Conservation (phyloP, 768 basidiomycete genomes). For the Cystofilobasidium bisporidii region DNA sequence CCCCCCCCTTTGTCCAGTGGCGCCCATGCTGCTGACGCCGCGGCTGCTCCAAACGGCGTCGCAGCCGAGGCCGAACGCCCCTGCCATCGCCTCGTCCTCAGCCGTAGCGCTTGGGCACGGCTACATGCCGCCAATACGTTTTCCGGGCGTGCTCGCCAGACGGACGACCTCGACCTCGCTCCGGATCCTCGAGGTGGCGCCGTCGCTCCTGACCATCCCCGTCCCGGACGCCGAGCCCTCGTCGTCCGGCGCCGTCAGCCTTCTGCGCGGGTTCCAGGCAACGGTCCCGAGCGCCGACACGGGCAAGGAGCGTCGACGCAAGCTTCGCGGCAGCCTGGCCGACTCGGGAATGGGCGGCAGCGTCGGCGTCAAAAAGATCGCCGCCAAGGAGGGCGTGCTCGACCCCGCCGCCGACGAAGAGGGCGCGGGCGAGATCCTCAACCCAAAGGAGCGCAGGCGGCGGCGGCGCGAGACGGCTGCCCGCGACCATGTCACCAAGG, state of each 20-base stretch:
- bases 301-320: constrained; percentile 62
- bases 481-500: constrained; percentile 51
- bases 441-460: constrained; percentile 49
- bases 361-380: constrained; percentile 68
- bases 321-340: constrained; percentile 50
- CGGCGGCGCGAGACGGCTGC: constrained; percentile 35
- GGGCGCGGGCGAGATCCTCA: constrained; percentile 45
- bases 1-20: constrained; percentile 47
- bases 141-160: constrained; percentile 33
- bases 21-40: constrained; percentile 83
- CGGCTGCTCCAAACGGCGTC: constrained; percentile 65
- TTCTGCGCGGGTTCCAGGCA: constrained; percentile 85
- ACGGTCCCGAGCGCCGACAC: constrained; percentile 84
- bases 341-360: constrained; percentile 47
- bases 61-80: constrained; percentile 42
- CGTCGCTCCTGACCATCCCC: constrained; percentile 31
- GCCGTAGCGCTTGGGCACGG: constrained; percentile 66
- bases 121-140: constrained; percentile 58
- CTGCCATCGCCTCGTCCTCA: constrained; percentile 36
- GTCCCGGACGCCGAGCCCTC: constrained; percentile 28
- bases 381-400: constrained; percentile 64
- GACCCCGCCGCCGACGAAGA: constrained; percentile 39
- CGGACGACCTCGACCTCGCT: constrained; percentile 36
- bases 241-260: constrained; percentile 29
- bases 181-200: constrained; percentile 38